A percentile compares a stretch with the other conserved stretches of the same genome.
Evolutionary conservation across 2,329 filamentous ascomycete species (phyloP).

Genomic region (Monascus ruber): DNA sequence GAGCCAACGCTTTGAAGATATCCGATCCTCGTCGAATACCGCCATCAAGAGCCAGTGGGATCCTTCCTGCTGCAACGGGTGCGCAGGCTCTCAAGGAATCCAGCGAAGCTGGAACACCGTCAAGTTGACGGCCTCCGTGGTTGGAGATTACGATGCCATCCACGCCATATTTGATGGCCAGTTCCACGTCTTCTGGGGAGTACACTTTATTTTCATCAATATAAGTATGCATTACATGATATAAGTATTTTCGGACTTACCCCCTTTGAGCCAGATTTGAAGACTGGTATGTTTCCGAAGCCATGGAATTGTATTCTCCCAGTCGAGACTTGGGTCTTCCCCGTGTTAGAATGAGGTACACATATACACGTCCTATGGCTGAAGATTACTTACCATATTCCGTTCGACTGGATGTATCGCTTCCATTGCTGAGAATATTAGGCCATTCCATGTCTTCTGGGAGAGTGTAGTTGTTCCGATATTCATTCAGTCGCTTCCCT

Average conservation of each 20-base stretch:
- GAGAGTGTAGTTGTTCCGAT: conserved; percentile 40
- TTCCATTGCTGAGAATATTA: conserved; percentile 27
- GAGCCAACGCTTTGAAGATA: conserved; percentile 26
- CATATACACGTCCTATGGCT: no score
- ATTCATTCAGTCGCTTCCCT: conserved; percentile 43
- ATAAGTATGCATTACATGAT: conserved; percentile 39
- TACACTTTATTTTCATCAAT: conserved; percentile 23
- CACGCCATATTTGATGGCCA: conserved; percentile 23
- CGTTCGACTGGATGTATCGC: conserved; percentile 11
- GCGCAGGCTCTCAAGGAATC: conserved; percentile 22
- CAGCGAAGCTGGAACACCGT: conserved; percentile 27
- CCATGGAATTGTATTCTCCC: conserved; percentile 41
- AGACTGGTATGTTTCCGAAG: conserved; percentile 37
- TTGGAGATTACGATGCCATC: conserved; percentile 29
- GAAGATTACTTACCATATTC: conserved; percentile 18
- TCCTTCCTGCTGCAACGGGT: conserved; percentile 17
- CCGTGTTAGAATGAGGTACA: no score
- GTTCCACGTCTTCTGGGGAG: conserved; percentile 22
- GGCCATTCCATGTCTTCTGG: conserved; percentile 34
- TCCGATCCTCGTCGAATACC: conserved; percentile 25
- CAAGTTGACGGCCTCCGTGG: conserved; percentile 28
- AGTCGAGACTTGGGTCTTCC: conserved; percentile 11
- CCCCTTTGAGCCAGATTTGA: conserved; percentile 27
- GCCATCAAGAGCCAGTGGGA: conserved; percentile 23
- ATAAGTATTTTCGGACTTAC: conserved; percentile 5